A percentile compares a stretch with the other conserved stretches of the same genome.
Conservation (phyloP, 768 basidiomycete species). For the Xerocomellus intermedius region DNA sequence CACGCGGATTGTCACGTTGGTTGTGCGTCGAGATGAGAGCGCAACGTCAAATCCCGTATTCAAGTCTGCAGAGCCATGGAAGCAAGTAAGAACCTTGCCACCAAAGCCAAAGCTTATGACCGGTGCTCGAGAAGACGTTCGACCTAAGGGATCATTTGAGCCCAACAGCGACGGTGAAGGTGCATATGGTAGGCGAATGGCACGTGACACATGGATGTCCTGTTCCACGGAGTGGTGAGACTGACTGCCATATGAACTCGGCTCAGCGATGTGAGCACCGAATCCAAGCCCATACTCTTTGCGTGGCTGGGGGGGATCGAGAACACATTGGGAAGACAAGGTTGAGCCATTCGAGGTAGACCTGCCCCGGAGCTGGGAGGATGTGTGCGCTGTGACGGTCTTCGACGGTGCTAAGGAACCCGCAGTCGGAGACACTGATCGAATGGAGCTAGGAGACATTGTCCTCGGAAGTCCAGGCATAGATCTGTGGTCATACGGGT, state of each 20-base stretch:
- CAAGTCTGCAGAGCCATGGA: conserved; percentile 67
- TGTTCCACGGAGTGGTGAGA: conserved; percentile 22
- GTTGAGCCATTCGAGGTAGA: conserved; percentile 48
- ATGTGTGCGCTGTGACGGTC: conserved; percentile 12
- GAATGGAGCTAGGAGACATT: conserved; percentile 28
- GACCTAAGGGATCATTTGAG: conserved; percentile 77
- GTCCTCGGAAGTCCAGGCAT: conserved; percentile 28
- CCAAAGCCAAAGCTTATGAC: conserved; percentile 91
- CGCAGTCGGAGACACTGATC: conserved; percentile 23
- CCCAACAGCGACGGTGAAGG: conserved; percentile 83
- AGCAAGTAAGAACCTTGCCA: conserved; percentile 87
- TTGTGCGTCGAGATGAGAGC: conserved; percentile 66
- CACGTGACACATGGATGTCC: conserved; percentile 29
- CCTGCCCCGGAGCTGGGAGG: conserved; percentile 33
- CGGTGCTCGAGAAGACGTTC: conserved; percentile 70
- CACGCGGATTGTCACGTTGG: conserved; percentile 63
- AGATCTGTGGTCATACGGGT: conserved; percentile 20
- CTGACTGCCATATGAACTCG: conserved; percentile 15
- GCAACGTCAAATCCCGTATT: conserved; percentile 78
- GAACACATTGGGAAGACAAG: conserved; percentile 32
- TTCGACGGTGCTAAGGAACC: conserved; percentile 41
- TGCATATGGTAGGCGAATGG: conserved; percentile 62
- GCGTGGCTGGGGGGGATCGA: conserved; percentile 20
- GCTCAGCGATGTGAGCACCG: conserved; percentile 17
- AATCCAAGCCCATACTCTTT: conserved; percentile 30